phyloP scores from a whole-genome alignment of 169 alveolate species.

The Blepharisma undulans region DNA sequence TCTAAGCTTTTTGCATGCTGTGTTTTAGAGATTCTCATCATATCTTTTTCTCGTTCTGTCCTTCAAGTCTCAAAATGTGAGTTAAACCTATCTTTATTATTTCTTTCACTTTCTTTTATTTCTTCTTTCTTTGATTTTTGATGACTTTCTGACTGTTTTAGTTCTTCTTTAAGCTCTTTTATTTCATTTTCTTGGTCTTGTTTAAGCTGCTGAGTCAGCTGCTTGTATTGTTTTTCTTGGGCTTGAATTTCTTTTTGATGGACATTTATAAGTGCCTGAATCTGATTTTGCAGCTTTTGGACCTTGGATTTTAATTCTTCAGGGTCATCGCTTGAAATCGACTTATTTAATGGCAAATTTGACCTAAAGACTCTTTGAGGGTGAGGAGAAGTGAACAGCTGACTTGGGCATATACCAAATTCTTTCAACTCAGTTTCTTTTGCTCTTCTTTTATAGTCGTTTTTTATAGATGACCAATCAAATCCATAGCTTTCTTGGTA shows the following conservation, averaged over 20 bases:
- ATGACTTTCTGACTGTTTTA: background rate
- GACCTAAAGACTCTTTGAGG: background rate
- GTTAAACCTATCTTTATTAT: background rate
- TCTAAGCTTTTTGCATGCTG: background rate
- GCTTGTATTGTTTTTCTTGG: conserved; percentile 30
- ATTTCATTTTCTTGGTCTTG: background rate
- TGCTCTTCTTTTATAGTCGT: conserved; percentile 80
- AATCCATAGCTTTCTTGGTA: conserved; percentile 86
- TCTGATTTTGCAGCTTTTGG: background rate
- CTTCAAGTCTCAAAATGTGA: background rate
- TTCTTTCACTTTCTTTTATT: background rate
- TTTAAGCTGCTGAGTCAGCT: background rate
- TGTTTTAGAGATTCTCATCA: background rate
- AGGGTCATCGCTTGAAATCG: background rate
- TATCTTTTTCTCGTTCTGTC: background rate
- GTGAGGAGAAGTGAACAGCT: conserved; percentile 65
- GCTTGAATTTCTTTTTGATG: conserved; percentile 14
- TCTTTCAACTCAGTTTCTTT: conserved; percentile 83
- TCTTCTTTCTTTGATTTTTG: background rate
- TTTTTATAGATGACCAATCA: conserved; percentile 45
- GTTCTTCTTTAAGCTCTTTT: background rate
- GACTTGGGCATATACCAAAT: conserved; percentile 90
- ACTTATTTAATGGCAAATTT: background rate
- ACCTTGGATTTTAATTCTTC: background rate
- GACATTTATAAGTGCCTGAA: background rate